Evolutionary conservation across 2,329 filamentous ascomycete genomes (phyloP), one percentile per base, ranked within the genome.

Genomic region (Zymoseptoria pseudotritici): DNA sequence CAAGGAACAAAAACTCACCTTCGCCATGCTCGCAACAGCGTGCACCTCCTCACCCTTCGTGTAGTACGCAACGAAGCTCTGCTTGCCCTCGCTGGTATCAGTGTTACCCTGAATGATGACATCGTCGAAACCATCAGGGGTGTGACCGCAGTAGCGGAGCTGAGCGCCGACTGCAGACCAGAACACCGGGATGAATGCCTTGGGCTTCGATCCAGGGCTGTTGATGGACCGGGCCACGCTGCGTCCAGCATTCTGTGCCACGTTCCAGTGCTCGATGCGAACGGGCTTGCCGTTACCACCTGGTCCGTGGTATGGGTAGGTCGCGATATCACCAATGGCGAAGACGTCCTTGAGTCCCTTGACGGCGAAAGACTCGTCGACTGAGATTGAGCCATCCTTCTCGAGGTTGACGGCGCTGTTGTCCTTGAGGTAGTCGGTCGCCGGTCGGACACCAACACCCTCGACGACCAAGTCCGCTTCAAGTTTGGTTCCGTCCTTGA

Each of bases 241-340:
- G 51, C 93, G 89, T 2, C 94, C 94, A 1, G 90, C 82, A 70
- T 97, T 97, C 72, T 97, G 94, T 4, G 94, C 94, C 2, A 99
- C 94, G 75, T 97, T 93, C 94, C 94, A 99, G 74, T 99, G 94
- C 80, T 99, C 94, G 71, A 97, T 97, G 64, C 94, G 87, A 0
- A 88, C 84, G 19, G 82, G 81, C 52, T 81, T 81, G 63, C 89
- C 90, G 17, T 88, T 82, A 24, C 90, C 88, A 22, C 90, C 91
- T 0, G 94, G 94, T 1, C 94, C 94, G 73, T 90, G 83, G 78
- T 99, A 99, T 0, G 94, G 94, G 75, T 91, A 97, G 0, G 89
- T 92, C 11, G 94, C 92, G 63, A 99, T 97, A 73, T 99, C 94
- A 56, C 93, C 93, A 62, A 99, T 85, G 13, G 94, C 94, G 71